Evolutionary conservation across 257 asterid genomes (phyloP), one percentile per base, ranked within the genome.

Genomic region (Nicotiana otophora): DNA sequence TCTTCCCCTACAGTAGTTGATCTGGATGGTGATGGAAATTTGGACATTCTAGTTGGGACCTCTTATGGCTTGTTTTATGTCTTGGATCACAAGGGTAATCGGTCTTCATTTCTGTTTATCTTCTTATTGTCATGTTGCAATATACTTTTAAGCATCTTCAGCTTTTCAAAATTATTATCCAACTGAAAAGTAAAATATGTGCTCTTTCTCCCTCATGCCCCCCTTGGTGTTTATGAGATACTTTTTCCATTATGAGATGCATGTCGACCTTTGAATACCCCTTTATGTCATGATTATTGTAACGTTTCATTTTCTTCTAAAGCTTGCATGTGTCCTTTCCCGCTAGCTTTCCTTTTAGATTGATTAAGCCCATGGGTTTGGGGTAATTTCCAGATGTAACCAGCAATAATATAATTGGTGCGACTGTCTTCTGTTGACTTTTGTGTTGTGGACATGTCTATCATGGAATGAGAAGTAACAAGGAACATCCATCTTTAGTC

Each of bases 11-110:
- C 99, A 58, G 97, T 97, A 61, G 94, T 89, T 84, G 99, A 97
- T 95, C 85, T 97, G 93, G 98, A 97, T 86, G 98, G 98, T 83
- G 99, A 97, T 88, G 99, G 99, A 78, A 90, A 97, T 87, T 76
- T 97, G 95, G 98, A 97, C 89, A 95, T 97, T 87, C 88, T 97
- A 28, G 93, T 97, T 65, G 99, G 99, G 86, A 97, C 99, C 84
- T 95, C 99, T 84, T 97, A 83, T 90, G 99, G 99, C 85, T 84
- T 95, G 92, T 93, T 97, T 86, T 95, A 97, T 88, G 95, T 93
- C 75, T 90, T 97, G 93, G 98, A 97, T 90, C 99, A 97, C 92
- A 95, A 91, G 86, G 99, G 99, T 97, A 81, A 80, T 81, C 63
- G 26, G 46, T 28, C 42, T 75, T 75, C 46, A 28, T 51, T 26